These are phyloP conservation scores for Claviceps pusilla DNA, from an alignment of 2,329 filamentous ascomycete genomes.

Conservation along the genomic window DNA sequence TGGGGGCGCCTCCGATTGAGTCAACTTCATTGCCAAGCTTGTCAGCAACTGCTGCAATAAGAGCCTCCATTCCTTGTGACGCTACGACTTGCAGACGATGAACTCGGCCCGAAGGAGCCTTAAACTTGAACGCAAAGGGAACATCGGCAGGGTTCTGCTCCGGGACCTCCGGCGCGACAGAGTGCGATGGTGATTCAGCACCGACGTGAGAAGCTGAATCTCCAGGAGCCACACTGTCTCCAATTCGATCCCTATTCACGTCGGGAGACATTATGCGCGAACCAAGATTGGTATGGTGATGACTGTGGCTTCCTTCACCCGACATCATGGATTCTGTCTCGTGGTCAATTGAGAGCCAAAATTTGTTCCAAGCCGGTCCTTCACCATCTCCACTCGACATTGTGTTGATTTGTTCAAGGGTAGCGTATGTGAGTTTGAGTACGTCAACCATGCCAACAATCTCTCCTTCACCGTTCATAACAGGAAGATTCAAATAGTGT, in stretches of 20 bases:
- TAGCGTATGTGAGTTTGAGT: slow-evolving; percentile 93
- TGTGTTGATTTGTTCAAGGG: slow-evolving; percentile 91
- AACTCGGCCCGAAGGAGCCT: slow-evolving; percentile 85
- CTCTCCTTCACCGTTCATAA: slow-evolving; percentile 94
- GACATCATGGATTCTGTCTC: slow-evolving; percentile 95
- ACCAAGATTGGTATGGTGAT: slow-evolving; percentile 47
- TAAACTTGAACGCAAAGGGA: slow-evolving; percentile 98
- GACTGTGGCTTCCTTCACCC: slow-evolving; percentile 67
- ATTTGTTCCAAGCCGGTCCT: slow-evolving; percentile 98
- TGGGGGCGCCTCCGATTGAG: slow-evolving; percentile 65
- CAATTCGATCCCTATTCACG: slow-evolving; percentile 51
- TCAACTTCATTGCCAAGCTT: slow-evolving; percentile 81
- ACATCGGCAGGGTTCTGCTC: slow-evolving; percentile 51
- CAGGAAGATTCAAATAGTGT: slow-evolving; percentile 92
- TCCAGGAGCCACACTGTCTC: slow-evolving; percentile 75
- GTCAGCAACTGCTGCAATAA: slow-evolving; percentile 60
- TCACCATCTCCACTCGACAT: slow-evolving; percentile 82
- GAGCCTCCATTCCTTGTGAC: slow-evolving; percentile 62
- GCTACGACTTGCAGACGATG: slow-evolving; percentile 79
- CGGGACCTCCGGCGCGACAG: slow-evolving; percentile 34
- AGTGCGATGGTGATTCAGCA: slow-evolving; percentile 59
- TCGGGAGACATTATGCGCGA: slow-evolving; percentile 72
- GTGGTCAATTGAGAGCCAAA: slow-evolving; percentile 91
- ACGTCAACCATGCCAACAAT: slow-evolving; percentile 99
- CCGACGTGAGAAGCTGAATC: slow-evolving; percentile 92